These are phyloP conservation scores for Penstemon barbatus DNA, from an alignment of 257 asterid genomes.

Conservation along the genomic window DNA sequence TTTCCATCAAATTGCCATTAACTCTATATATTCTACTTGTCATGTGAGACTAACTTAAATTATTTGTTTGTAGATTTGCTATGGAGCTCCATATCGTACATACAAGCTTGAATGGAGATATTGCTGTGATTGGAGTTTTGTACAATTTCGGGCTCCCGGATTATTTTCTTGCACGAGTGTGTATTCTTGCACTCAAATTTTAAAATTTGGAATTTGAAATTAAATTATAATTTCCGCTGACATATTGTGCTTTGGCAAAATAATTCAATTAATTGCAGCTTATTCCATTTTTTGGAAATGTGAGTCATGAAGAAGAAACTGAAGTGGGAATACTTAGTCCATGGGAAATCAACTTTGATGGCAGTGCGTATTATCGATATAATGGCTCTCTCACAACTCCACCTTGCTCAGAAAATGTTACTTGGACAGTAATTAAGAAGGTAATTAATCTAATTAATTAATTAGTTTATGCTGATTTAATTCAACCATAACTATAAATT, in stretches of 20 bases:
- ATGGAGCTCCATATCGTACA: constrained; percentile 68
- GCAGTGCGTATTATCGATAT: constrained; percentile 49
- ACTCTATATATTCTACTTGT: neutral
- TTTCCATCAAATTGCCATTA: neutral
- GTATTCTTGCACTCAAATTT: neutral
- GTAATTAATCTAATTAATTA: constrained; percentile 20
- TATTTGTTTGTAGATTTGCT: constrained; percentile 19
- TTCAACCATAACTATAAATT: too few species aligned
- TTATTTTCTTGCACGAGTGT: constrained; percentile 50
- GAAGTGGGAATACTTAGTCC: constrained; percentile 46
- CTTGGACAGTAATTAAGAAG: constrained; percentile 49
- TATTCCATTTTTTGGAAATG: constrained; percentile 25
- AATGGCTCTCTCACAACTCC: constrained; percentile 77
- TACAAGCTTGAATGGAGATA: constrained; percentile 27
- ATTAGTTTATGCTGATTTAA: neutral
- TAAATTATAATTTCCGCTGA: too few species aligned
- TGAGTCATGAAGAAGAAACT: constrained; percentile 20
- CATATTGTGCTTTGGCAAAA: neutral
- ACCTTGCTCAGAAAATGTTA: constrained; percentile 66
- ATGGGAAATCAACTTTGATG: constrained; percentile 25
- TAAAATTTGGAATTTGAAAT: neutral
- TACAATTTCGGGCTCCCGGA: constrained; percentile 44
- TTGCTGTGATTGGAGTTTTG: constrained; percentile 52
- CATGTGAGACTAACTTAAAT: neutral
- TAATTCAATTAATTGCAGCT: constrained; percentile 27